Evolutionary conservation across 169 alveolate genomes (phyloP).

Genomic region (Cyclospora cayetanensis): DNA sequence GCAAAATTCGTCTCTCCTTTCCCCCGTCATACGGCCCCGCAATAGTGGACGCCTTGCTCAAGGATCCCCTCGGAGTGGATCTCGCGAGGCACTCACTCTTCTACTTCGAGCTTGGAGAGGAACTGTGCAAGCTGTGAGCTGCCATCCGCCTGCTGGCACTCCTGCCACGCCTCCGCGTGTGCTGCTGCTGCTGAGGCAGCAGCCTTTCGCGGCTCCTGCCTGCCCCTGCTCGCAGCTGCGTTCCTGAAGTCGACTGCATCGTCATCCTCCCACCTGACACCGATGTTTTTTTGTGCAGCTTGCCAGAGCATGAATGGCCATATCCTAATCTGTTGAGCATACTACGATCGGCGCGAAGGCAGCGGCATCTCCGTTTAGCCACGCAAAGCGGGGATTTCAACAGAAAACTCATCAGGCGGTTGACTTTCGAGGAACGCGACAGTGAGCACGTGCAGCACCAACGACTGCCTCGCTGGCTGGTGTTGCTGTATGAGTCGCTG

Average conservation of each 20-base stretch:
- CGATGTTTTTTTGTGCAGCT: neutral
- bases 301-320: neutral
- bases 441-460: too few species aligned
- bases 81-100: conserved; percentile 32
- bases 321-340: neutral
- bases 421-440: neutral
- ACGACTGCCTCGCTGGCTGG: too few species aligned
- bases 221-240: neutral
- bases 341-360: neutral
- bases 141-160: neutral
- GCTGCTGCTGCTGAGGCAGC: neutral
- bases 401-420: neutral
- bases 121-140: conserved; percentile 32
- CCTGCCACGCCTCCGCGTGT: neutral
- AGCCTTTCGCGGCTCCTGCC: neutral
- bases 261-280: neutral
- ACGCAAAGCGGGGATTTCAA: too few species aligned
- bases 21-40: conserved; percentile 22
- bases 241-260: neutral
- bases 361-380: neutral
- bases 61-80: conserved; percentile 44
- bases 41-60: conserved; percentile 20
- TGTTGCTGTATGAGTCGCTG: neutral
- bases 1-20: conserved; percentile 14
- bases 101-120: conserved; percentile 35